Evolutionary conservation across 768 basidiomycete genomes (phyloP).

Genomic region (Stropharia rugosoannulata): DNA sequence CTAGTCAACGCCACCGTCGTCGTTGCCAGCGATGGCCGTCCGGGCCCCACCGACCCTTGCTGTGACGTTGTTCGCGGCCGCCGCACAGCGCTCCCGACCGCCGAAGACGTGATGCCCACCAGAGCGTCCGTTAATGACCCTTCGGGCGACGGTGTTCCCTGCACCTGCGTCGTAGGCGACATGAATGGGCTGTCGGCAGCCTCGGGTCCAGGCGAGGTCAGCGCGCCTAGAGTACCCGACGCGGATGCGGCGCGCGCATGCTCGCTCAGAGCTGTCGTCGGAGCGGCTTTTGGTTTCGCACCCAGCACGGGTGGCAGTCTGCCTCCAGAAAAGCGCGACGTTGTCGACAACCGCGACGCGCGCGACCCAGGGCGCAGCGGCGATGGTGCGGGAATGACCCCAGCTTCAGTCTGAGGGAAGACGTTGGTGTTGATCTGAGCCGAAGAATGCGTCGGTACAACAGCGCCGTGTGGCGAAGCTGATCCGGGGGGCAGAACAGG

Average conservation of each 20-base stretch:
- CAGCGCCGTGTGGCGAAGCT: constrained; percentile 25
- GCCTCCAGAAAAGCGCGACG: constrained; percentile 66
- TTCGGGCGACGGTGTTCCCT: constrained; percentile 48
- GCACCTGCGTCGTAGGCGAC: constrained; percentile 26
- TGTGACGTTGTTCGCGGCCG: constrained; percentile 57
- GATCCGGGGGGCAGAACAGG: constrained; percentile 33
- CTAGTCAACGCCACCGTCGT: constrained; percentile 43
- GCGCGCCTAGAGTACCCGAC: not conserved
- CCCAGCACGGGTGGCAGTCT: constrained; percentile 59
- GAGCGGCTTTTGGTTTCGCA: constrained; percentile 52
- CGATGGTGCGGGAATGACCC: constrained; percentile 34
- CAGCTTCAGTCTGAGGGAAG: no score
- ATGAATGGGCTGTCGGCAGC: constrained; percentile 37
- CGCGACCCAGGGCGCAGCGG: constrained; percentile 74
- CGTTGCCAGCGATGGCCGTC: constrained; percentile 8
- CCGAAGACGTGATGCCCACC: constrained; percentile 28
- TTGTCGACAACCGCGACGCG: constrained; percentile 65
- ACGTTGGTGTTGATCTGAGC: no score
- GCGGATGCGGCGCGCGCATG: constrained; percentile 39
- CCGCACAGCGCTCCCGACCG: constrained; percentile 30
- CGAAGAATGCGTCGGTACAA: not conserved
- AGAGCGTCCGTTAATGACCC: constrained; percentile 60
- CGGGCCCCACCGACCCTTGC: constrained; percentile 32
- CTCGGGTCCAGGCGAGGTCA: not conserved
- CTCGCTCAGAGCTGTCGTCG: constrained; percentile 69